A percentile compares a stretch with the other conserved stretches of the same genome.
These are phyloP conservation scores for Lachancea sp. DNA, from an alignment of 805 yeast genomes.

Conservation along the genomic window DNA sequence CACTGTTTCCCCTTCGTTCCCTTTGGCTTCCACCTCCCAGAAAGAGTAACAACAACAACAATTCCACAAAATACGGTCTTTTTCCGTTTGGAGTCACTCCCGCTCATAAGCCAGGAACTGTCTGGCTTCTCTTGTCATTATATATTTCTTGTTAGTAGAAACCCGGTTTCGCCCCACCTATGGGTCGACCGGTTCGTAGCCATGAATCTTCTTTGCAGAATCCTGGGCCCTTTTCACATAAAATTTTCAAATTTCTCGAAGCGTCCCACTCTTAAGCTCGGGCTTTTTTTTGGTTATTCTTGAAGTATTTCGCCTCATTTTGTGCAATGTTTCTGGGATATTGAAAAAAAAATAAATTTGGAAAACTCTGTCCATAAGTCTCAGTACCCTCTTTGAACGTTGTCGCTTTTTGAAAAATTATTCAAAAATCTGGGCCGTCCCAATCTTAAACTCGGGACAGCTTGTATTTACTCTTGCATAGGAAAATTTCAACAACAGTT, in stretches of 20 bases:
- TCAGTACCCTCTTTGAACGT: not conserved
- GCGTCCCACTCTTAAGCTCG: slow-evolving; percentile 5
- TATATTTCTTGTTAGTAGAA: not conserved
- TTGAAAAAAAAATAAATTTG: not conserved
- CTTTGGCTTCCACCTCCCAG: not conserved
- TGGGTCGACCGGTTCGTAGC: slow-evolving; percentile 1
- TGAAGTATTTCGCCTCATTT: not conserved
- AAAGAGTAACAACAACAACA: not conserved
- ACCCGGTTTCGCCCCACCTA: not conserved
- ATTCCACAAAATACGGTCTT: too few species aligned
- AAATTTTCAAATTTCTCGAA: not conserved
- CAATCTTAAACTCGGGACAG: slow-evolving; percentile 5
- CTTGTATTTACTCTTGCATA: too few species aligned
- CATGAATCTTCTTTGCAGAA: not conserved
- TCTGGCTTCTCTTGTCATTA: not conserved
- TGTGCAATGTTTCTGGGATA: not conserved
- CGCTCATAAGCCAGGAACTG: not conserved
- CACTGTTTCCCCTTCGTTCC: not conserved
- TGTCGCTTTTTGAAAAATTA: not conserved
- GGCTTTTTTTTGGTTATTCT: not conserved
- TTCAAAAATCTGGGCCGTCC: slow-evolving; percentile 1
- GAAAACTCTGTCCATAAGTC: too few species aligned
- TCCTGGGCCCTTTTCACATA: not conserved
- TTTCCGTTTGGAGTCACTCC: too few species aligned
- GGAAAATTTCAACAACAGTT: not conserved